Evolutionary conservation across 306 rosid genomes (phyloP), one percentile per base, ranked within the genome.

Genomic region (Alnus glutinosa): DNA sequence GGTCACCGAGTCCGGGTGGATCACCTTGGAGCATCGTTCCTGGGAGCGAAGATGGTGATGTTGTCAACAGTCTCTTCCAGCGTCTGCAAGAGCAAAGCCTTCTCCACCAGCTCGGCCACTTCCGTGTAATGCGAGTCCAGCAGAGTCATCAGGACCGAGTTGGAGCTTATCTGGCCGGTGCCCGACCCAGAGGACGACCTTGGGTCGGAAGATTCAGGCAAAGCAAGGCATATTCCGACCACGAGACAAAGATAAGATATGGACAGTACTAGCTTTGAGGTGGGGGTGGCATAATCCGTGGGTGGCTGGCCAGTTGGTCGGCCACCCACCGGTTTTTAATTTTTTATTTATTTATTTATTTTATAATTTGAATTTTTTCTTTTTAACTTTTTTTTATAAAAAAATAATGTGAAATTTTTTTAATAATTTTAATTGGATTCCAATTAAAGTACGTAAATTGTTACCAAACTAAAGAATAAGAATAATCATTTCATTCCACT

Each of bases 41-140:
- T 85, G 1, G 95, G 97, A 0, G 97, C 97, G 81, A 90, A 92
- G 54, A 92, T 90, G 64, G 97, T 92, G 85, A 92, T 78, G 74
- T 92, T 92, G 83, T 85, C 90, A 32, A 92, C 92, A 1, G 88
- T 86, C 3, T 89, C 87, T 73, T 92, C 97, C 0, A 92, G 89
- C 5, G 88, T 89, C 59, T 86, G 95, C 18, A 92, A 75, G 0
- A 92, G 83, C 79, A 92, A 74, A 19, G 92, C 97, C 51, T 92
- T 92, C 71, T 92, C 97, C 0, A 92, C 89, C 0, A 92, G 62
- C 80, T 92, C 97, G 0, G 95, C 90, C 0, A 92, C 87, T 10
- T 92, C 97, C 0, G 95, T 90, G 78, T 92, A 92, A 85, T 92
- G 94, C 61, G 97, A 92, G 87, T 92, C 97, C 12, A 92, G 74